Conservation (phyloP, 805 yeast genomes). For the Cyberlindnera japonica region DNA sequence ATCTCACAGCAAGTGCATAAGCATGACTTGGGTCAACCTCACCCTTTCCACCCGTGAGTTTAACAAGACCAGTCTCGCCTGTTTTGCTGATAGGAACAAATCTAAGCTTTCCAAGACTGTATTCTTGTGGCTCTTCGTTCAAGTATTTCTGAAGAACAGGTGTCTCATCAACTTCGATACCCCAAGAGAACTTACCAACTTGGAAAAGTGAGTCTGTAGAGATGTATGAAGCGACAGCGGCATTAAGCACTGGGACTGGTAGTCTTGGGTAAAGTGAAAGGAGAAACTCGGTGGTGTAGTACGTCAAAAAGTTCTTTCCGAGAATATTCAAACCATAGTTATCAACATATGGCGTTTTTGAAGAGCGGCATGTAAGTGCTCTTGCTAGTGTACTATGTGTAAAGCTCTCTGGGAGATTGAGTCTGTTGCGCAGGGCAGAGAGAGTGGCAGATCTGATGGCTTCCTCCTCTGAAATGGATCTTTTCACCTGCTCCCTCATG, state of each 20-base stretch:
- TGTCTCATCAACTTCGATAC: slow-evolving; percentile 73
- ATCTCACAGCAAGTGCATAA: slow-evolving; percentile 68
- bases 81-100: slow-evolving; percentile 34
- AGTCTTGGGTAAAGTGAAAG: slow-evolving; percentile 82
- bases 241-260: slow-evolving; percentile 73
- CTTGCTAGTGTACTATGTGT: slow-evolving; percentile 71
- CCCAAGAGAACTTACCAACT: slow-evolving; percentile 74
- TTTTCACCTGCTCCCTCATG: slow-evolving; percentile 6
- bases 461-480: slow-evolving; percentile 43
- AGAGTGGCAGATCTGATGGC: slow-evolving; percentile 67
- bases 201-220: slow-evolving; percentile 62
- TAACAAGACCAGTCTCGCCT: slow-evolving; percentile 50
- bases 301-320: slow-evolving; percentile 74
- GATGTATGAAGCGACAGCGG: slow-evolving; percentile 72
- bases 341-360: slow-evolving; percentile 48
- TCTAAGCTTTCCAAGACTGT: slow-evolving; percentile 68
- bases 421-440: slow-evolving; percentile 73
- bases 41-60: slow-evolving; percentile 31
- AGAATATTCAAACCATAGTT: slow-evolving; percentile 78
- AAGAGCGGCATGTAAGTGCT: slow-evolving; percentile 60
- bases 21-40: slow-evolving; percentile 32
- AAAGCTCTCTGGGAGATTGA: slow-evolving; percentile 56
- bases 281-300: slow-evolving; percentile 71
- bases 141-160: slow-evolving; percentile 63
- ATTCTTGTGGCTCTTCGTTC: slow-evolving; percentile 62